phyloP scores from a whole-genome alignment of 164 flowering plant genomes.

The Aristolochia californica region DNA sequence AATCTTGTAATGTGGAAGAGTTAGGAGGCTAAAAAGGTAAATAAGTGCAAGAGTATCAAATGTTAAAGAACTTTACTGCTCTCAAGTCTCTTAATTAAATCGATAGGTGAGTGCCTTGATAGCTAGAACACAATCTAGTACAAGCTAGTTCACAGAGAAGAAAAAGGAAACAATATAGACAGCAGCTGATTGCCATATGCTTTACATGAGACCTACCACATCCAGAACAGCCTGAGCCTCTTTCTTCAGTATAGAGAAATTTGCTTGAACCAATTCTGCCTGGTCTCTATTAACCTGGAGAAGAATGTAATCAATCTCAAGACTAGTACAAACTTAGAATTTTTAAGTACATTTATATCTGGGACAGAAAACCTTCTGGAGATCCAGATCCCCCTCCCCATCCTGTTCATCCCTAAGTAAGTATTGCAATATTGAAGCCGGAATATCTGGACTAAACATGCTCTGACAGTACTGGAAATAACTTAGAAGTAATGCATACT shows the following conservation, averaged over 20 bases:
- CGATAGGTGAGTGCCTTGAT: too few relatives aligned
- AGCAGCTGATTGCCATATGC: too few relatives aligned
- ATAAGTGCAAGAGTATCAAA: too few relatives aligned
- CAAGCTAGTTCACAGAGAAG: too few relatives aligned
- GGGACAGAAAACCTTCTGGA: conserved; percentile 44
- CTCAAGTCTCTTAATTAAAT: too few relatives aligned
- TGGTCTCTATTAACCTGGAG: conserved; percentile 80
- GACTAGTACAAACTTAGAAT: neutral
- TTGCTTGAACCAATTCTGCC: conserved; percentile 64
- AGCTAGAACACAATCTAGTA: too few relatives aligned
- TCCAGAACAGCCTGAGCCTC: conserved; percentile 81
- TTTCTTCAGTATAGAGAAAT: conserved; percentile 68
- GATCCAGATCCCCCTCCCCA: conserved; percentile 54
- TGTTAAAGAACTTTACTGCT: too few relatives aligned
- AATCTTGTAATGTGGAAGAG: too few relatives aligned
- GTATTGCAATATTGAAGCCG: conserved; percentile 55
- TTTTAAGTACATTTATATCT: too few relatives aligned
- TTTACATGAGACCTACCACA: conserved; percentile 41
- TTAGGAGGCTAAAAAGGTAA: too few relatives aligned
- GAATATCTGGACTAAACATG: conserved; percentile 81
- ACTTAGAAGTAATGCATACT: conserved; percentile 86
- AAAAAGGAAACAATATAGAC: too few relatives aligned
- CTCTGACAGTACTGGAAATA: conserved; percentile 92
- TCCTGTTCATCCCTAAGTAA: conserved; percentile 60
- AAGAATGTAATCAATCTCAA: conserved; percentile 1